Base-by-base conservation (phyloP, 495 filamentous ascomycete species). In the Thermochaetoides thermophila region DNA sequence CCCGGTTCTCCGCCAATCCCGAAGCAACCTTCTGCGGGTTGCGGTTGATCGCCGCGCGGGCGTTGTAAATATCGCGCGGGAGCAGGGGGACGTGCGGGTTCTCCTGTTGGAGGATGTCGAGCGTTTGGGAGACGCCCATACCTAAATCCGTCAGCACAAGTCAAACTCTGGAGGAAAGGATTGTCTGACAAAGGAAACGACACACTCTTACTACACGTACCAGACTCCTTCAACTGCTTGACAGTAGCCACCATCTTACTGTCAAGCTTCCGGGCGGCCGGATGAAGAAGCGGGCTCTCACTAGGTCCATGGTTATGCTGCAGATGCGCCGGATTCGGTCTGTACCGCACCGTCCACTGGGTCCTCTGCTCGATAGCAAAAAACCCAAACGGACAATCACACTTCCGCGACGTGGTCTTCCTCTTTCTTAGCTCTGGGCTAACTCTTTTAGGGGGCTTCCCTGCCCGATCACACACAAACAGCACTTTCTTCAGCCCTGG, bases 401-500 rank as follows among this genome's bases (percentile, higher is more conserved):
- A 69, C 40, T 72, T 72, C 18, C 68, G 55, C 18, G 65, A 69
- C 12, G 66, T 69, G 2, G 68, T 72, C 45, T 68, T 70, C 13
- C 68, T 56, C 47, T 70, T 68, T 29, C 68, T 57, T 37, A 59
- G 52, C 43, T 68, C 66, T 1, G 65, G 64, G 32, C 53, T 62
- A 23, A 72, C 65, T 8, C 63, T 57, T 20, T 51, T 61, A 12
- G 63, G 63, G n/a, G 63, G 63, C 26, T 62, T 69, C 13, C 68
- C 68, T 2, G 66, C 66, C 24, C 66, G 59, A 43, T 72, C 68
- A 43, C 68, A 72, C 12, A 69, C 66, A 33, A 72, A 63, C 11
- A 72, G 59, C 7, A 72, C 68, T 47, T 72, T 72, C 38, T 72
- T 72, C 13, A 72, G 45, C 5, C 68, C 68, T 3, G 62, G 62